Evolutionary conservation across 2,329 filamentous ascomycete species (phyloP), one percentile per base, ranked within the genome.

Genomic region (Mollisiaceae sp.): DNA sequence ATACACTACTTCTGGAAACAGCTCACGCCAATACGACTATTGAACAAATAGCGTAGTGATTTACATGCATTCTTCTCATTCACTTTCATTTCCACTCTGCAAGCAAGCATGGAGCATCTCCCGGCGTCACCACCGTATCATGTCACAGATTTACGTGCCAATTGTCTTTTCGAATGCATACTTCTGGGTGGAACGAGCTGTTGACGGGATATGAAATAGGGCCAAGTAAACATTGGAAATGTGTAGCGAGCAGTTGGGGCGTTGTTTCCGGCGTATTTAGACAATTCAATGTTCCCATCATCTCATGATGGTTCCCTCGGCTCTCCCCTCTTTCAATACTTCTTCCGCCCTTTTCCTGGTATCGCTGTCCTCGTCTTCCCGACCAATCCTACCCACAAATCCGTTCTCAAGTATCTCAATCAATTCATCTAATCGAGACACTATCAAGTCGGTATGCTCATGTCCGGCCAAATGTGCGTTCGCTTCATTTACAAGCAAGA

Each of bases 401-500:
- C 93, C 93, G 1, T 83, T 79, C 68, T 97, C 92, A 32, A 97
- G 79, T 8, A 97, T 82, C 11, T 81, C 82, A 61, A 95, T 86
- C 70, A 97, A 78, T 66, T 97, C 92, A 75, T 96, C 92, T 66
- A 97, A 77, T 43, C 85, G 83, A 67, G 79, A 77, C 60, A 97
- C 89, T 12, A 88, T 89, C 55, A 94, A 73, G 77, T 96, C 92
- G 0, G 92, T 96, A 76, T 93, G 86, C 69, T 88, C 85, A 75
- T 96, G 91, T 27, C 86, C 82, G 8, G 83, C 86, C 65, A 97
- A 76, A 69, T 90, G 83, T 63, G 77, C 78, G 75, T 97, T 97
- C n/a, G 85, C 89, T n/a, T 92, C 87, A 74, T 96, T 96, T 18
- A 90, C 84, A 54, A 99, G 81, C 75, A 98, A 76, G n/a, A 98